A percentile compares a stretch with the other conserved stretches of the same genome.
These are phyloP conservation scores for Schizothecium vesticola DNA, from an alignment of 495 filamentous ascomycete genomes.

Conservation along the genomic window DNA sequence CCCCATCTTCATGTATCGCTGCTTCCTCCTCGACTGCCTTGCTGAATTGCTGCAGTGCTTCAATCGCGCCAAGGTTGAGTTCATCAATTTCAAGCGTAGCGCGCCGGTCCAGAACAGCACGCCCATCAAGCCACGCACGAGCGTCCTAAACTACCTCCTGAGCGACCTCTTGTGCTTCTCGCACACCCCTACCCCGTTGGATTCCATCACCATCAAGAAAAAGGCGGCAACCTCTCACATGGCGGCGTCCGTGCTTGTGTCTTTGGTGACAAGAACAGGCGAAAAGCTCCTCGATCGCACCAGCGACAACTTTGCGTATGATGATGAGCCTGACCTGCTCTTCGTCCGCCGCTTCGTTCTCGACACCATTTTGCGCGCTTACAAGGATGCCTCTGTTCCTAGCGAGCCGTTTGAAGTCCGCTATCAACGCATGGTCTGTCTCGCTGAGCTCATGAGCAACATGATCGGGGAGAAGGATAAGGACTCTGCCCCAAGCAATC, in stretches of 20 bases:
- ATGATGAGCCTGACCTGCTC: slow-evolving; percentile 79
- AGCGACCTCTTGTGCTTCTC: slow-evolving; percentile 77
- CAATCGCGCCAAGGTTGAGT: slow-evolving; percentile 92
- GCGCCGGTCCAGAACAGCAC: slow-evolving; percentile 73
- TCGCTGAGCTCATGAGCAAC: slow-evolving; percentile 88
- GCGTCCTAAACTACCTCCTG: slow-evolving; percentile 87
- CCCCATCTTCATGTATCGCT: slow-evolving; percentile 92
- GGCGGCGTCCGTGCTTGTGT: slow-evolving; percentile 77
- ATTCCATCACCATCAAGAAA: slow-evolving; percentile 74
- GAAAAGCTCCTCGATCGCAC: slow-evolving; percentile 56
- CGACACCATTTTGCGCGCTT: slow-evolving; percentile 86
- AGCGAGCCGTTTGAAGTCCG: slow-evolving; percentile 77
- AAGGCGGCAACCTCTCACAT: slow-evolving; percentile 75
- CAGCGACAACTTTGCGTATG: slow-evolving; percentile 52
- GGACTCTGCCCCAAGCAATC: slow-evolving; percentile 33
- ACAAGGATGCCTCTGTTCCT: slow-evolving; percentile 79
- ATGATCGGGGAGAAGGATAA: slow-evolving; percentile 80
- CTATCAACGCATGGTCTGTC: slow-evolving; percentile 75
- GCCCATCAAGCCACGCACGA: slow-evolving; percentile 89
- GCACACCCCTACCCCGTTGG: slow-evolving; percentile 61
- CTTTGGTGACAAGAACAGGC: slow-evolving; percentile 79
- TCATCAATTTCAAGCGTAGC: slow-evolving; percentile 94
- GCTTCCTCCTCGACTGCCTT: slow-evolving; percentile 89
- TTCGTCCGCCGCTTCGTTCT: slow-evolving; percentile 93
- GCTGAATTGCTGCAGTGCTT: slow-evolving; percentile 91